These are phyloP conservation scores for Phytophthora boehmeriae DNA, from an alignment of 352 stramenopile species.

Conservation along the genomic window DNA sequence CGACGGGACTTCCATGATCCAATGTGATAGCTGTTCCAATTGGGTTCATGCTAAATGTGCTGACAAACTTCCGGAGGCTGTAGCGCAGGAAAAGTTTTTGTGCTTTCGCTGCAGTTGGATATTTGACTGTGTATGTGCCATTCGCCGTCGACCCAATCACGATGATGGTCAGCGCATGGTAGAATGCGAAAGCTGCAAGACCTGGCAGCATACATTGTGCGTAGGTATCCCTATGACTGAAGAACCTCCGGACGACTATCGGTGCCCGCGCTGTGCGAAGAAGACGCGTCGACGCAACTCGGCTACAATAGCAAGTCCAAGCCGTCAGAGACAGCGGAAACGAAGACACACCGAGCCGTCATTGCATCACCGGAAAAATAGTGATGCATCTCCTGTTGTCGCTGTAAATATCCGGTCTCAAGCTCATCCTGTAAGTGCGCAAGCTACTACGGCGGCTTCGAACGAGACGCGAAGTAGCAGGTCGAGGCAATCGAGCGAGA, in stretches of 20 bases:
- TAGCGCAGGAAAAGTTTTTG: constrained; percentile 58
- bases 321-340: constrained; percentile 19
- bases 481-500: constrained; percentile 21
- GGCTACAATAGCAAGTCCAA: constrained; percentile 4
- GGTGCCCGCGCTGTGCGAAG: constrained; percentile 57
- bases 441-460: constrained; percentile 8
- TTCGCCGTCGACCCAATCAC: constrained; percentile 59
- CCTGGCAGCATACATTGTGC: constrained; percentile 79
- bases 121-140: constrained; percentile 69
- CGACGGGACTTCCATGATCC: constrained; percentile 68
- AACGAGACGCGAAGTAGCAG: constrained; percentile 23
- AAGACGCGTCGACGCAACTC: constrained; percentile 29
- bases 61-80: constrained; percentile 36
- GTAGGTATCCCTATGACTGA: constrained; percentile 56
- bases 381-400: constrained; percentile 16
- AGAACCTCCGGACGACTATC: constrained; percentile 57
- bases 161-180: constrained; percentile 77
- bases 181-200: constrained; percentile 70
- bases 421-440: constrained; percentile 17
- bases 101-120: constrained; percentile 76
- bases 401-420: constrained; percentile 25
- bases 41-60: constrained; percentile 72
- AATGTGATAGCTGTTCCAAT: constrained; percentile 59
- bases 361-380: constrained; percentile 17
- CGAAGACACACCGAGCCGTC: constrained; percentile 14